Percentiles rank a stretch among this genome's conserved stretches.
phyloP scores from a whole-genome alignment of 2,329 filamentous ascomycete genomes.

The Chaetomium strumarium region DNA sequence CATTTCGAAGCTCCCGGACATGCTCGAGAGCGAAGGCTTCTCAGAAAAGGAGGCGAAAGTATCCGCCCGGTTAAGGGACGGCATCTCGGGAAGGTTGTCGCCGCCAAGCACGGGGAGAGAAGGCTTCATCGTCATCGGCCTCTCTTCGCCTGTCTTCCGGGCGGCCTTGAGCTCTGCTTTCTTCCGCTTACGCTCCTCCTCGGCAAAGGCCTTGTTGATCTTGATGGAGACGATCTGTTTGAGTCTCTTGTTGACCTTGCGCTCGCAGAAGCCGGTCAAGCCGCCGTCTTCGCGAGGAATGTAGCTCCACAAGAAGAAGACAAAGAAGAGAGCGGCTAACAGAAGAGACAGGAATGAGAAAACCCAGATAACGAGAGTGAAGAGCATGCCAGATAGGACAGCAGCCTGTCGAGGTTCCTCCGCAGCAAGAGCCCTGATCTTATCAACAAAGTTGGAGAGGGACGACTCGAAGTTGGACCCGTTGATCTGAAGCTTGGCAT shows the following conservation, averaged over 20 bases:
- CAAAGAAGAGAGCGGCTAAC: slow-evolving; percentile 70
- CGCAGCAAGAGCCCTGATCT: slow-evolving; percentile 66
- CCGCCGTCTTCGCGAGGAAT: slow-evolving; percentile 78
- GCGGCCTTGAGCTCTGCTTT: slow-evolving; percentile 47
- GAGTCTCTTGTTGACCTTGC: slow-evolving; percentile 83
- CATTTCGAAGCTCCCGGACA: slow-evolving; percentile 48
- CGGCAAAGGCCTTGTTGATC: slow-evolving; percentile 81
- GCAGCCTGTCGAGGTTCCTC: slow-evolving; percentile 72
- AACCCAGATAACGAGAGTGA: slow-evolving; percentile 84
- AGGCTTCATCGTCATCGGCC: slow-evolving; percentile 49
- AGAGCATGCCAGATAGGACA: slow-evolving; percentile 85
- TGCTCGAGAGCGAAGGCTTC: slow-evolving; percentile 56
- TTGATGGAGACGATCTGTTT: slow-evolving; percentile 79
- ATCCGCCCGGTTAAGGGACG: slow-evolving; percentile 54
- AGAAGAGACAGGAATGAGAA: slow-evolving; percentile 71
- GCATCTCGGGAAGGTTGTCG: slow-evolving; percentile 52
- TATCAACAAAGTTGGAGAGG: slow-evolving; percentile 73
- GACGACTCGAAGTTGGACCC: slow-evolving; percentile 52
- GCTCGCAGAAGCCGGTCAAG: slow-evolving; percentile 77
- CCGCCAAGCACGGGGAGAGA: slow-evolving; percentile 55
- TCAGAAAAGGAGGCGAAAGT: slow-evolving; percentile 56
- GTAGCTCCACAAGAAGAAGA: slow-evolving; percentile 88
- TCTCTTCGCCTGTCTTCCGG: slow-evolving; percentile 49
- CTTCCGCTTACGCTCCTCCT: slow-evolving; percentile 59
- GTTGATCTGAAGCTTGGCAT: slow-evolving; percentile 62